Conservation (phyloP, 306 rosid species). For the Delonix regia region DNA sequence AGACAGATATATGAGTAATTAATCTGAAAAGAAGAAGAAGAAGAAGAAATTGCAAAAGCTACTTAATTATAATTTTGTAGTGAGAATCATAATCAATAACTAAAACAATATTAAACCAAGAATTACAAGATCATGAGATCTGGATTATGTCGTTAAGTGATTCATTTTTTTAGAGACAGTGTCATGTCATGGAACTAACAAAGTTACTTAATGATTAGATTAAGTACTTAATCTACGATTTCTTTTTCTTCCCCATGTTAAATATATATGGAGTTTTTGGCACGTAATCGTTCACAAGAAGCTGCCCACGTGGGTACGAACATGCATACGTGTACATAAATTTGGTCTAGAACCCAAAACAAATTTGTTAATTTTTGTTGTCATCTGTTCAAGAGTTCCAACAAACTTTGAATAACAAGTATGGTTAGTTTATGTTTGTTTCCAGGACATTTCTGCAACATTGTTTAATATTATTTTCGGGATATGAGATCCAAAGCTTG, state of each 20-base stretch:
- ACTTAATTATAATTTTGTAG: background rate
- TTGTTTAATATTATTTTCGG: slow-evolving; percentile 37
- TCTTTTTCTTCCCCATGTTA: background rate
- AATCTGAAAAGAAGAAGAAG: too few species aligned
- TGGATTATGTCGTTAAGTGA: slow-evolving; percentile 40
- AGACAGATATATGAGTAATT: background rate
- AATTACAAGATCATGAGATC: slow-evolving; percentile 5
- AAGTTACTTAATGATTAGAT: background rate
- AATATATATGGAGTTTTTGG: slow-evolving; percentile 23
- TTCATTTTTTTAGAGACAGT: slow-evolving; percentile 38
- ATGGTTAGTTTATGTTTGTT: slow-evolving; percentile 31
- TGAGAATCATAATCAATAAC: background rate
- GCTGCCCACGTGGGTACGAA: slow-evolving; percentile 41
- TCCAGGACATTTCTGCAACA: slow-evolving; percentile 13
- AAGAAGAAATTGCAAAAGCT: too few species aligned
- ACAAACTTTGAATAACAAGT: slow-evolving; percentile 60
- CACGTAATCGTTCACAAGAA: slow-evolving; percentile 28
- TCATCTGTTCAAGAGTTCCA: slow-evolving; percentile 54
- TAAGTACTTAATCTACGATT: background rate
- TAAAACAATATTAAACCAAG: background rate
- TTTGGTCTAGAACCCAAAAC: slow-evolving; percentile 46
- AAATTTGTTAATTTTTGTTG: slow-evolving; percentile 43
- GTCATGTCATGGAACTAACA: slow-evolving; percentile 19
- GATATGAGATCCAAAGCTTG: slow-evolving; percentile 65
- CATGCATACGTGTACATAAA: slow-evolving; percentile 34